phyloP scores from a whole-genome alignment of 2,329 filamentous ascomycete species.

The Xylaria sp. region DNA sequence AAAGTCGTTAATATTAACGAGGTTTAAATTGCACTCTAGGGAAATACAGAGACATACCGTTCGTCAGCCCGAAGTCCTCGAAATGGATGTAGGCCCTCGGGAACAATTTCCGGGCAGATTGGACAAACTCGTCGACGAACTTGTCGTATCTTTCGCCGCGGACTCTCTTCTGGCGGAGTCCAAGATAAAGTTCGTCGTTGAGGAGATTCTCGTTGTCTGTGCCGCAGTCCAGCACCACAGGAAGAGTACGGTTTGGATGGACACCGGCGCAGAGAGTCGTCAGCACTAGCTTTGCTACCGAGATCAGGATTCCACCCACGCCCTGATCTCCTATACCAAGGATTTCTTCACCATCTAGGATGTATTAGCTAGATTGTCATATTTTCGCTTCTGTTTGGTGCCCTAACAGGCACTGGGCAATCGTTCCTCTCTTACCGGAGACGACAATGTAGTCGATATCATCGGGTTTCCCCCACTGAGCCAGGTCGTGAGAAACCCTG shows the following conservation, averaged over 20 bases:
- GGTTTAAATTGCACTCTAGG: background rate
- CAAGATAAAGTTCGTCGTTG: constrained; percentile 82
- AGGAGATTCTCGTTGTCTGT: constrained; percentile 83
- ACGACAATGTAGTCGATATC: constrained; percentile 92
- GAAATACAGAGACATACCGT: constrained; percentile 58
- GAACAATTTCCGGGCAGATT: constrained; percentile 73
- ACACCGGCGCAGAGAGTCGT: constrained; percentile 90
- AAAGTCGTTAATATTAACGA: background rate
- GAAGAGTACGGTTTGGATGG: constrained; percentile 80
- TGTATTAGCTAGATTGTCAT: constrained; percentile 35
- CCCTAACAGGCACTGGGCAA: background rate
- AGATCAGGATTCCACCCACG: constrained; percentile 85
- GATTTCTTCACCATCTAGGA: constrained; percentile 72
- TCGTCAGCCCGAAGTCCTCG: constrained; percentile 84
- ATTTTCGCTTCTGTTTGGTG: background rate
- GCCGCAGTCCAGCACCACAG: constrained; percentile 86
- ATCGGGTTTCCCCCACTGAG: constrained; percentile 74
- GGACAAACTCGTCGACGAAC: constrained; percentile 81
- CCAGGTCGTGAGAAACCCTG: constrained; percentile 72
- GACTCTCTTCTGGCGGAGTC: constrained; percentile 73
- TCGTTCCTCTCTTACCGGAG: constrained; percentile 65
- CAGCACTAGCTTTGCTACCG: constrained; percentile 82
- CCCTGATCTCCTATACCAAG: constrained; percentile 92
- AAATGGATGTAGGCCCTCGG: constrained; percentile 89
- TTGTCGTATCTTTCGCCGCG: constrained; percentile 78